Evolutionary conservation across 108 stramenopile species (phyloP), one percentile per base, ranked within the genome.

Genomic region (Conticribra guillardii): DNA sequence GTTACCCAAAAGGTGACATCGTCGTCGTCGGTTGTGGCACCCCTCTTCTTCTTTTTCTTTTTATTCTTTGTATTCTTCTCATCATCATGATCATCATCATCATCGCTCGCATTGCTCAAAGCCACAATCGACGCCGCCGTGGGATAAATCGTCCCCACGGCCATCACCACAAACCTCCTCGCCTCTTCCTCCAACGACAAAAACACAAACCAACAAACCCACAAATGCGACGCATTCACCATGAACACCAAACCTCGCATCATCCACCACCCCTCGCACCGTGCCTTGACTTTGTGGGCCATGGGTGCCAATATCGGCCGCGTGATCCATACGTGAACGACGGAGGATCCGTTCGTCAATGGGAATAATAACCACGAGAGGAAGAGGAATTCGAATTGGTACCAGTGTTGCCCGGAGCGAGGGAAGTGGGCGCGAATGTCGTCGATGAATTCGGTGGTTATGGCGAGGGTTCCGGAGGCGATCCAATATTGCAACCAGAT

Each of bases 311-410:
- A 16, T 53, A 56, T 73, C 0, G 80, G 84, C 50, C 69, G 46
- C 1, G 77, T 81, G 51, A 84, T 33, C 17, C 14, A 66, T 19
- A 82, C 74, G 30, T 79, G 82, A 28, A 82, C 44, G 19, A 82
- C 53, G n/a, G 70, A 52, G 17, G 82, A 49, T n/a, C 85, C 85
- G 50, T 85, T 79, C 14, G 82, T 82, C 28, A 70, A 76, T 8
- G 85, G 85, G 15, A 85, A 54, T 21, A 85, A 46, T 26, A 85
- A 46, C 84, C 84, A 85, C 15, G 80, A 24, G 5, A 65, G 68
- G 28, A 78, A 58, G 49, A 85, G 82, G 69, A 82, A 80, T 53
- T 82, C 77, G 59, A 85, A 76, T 46, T 80, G 61, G 66, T 85
- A 80, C 85, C 85, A 85, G 53, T 85, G 78, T 31, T 79, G 65